phyloP scores from a whole-genome alignment of 1,284 basidiomycete species.

The Veloporphyrellus conicus region DNA sequence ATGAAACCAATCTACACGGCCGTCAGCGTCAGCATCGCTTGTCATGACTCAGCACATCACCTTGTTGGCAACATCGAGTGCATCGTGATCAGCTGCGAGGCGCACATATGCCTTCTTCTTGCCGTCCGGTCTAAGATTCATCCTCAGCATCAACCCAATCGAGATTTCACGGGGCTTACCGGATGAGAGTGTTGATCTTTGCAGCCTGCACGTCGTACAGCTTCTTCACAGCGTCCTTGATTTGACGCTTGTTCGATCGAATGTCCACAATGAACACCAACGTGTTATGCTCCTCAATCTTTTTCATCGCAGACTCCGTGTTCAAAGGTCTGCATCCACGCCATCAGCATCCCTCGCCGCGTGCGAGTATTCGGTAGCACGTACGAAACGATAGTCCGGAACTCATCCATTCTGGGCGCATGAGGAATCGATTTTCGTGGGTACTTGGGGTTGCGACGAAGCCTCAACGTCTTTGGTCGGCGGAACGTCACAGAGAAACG shows the following conservation, averaged over 20 bases:
- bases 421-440: slow-evolving; percentile 89
- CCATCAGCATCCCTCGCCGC: slow-evolving; percentile 10
- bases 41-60: slow-evolving; percentile 39
- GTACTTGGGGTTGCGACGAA: slow-evolving; percentile 86
- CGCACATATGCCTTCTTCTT: slow-evolving; percentile 99
- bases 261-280: slow-evolving; percentile 97
- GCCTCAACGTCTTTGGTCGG: slow-evolving; percentile 91
- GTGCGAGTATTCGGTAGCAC: slow-evolving; percentile 26
- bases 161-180: slow-evolving; percentile 47
- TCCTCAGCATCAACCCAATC: neutral
- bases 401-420: slow-evolving; percentile 96
- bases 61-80: slow-evolving; percentile 98
- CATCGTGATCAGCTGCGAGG: slow-evolving; percentile 93
- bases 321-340: slow-evolving; percentile 57
- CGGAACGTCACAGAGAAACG: slow-evolving; percentile 91
- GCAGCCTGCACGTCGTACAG: slow-evolving; percentile 95
- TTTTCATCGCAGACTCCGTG: slow-evolving; percentile 90
- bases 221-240: slow-evolving; percentile 99
- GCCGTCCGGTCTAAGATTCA: slow-evolving; percentile 79
- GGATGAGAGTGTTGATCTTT: slow-evolving; percentile 97
- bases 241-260: slow-evolving; percentile 95
- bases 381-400: slow-evolving; percentile 87
- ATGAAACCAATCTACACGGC: slow-evolving; percentile 76
- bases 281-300: slow-evolving; percentile 99
- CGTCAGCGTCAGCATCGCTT: slow-evolving; percentile 5